Evolutionary conservation across 2,329 filamentous ascomycete genomes (phyloP), one percentile per base, ranked within the genome.

Genomic region (Microsporum canis): DNA sequence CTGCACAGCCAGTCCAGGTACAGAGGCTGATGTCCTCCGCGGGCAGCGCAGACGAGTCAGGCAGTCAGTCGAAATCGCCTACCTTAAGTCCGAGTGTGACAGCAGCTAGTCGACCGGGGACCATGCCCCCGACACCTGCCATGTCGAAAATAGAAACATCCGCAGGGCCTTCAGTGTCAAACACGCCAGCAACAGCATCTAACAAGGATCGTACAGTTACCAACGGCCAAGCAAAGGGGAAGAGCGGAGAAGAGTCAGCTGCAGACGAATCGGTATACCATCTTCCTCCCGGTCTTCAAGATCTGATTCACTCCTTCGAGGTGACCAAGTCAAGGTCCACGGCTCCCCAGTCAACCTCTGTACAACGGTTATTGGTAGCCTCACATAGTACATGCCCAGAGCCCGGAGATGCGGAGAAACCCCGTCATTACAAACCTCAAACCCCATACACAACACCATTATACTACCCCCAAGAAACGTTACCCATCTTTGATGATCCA

Each of bases 381-480:
- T 95, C 91, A 31, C 86, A 91, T 66, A 79, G 82, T 29, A 87
- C 79, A 61, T 86, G 85, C 63, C 89, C 91, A 1, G 88, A 92
- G 65, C 80, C 85, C 4, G 75, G 82, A 36, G 94, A 99, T 74
- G 83, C 88, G 23, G 90, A 96, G 69, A 84, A 88, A 63, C 89
- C 91, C 27, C 84, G 87, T 63, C 87, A 87, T 67, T 96, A 96
- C 77, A 86, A 86, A 66, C 91, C 94, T 2, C 87, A 91, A 65
- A 84, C 87, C 65, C 88, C 87, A 31, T 89, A 89, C 74, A 85
- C 87, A 68, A 88, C 88, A 3, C 86, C 86, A 2, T 80, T 88
- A 5, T 89, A 94, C 67, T 99, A 95, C 73, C 94, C 94, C 5
- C 90, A 95, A 71, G 91, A 96, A 71, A 88, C 91, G n/a, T 80